A percentile compares a stretch with the other conserved stretches of the same genome.
phyloP scores from a whole-genome alignment of 2,329 filamentous ascomycete species.

The Fusarium foetens region DNA sequence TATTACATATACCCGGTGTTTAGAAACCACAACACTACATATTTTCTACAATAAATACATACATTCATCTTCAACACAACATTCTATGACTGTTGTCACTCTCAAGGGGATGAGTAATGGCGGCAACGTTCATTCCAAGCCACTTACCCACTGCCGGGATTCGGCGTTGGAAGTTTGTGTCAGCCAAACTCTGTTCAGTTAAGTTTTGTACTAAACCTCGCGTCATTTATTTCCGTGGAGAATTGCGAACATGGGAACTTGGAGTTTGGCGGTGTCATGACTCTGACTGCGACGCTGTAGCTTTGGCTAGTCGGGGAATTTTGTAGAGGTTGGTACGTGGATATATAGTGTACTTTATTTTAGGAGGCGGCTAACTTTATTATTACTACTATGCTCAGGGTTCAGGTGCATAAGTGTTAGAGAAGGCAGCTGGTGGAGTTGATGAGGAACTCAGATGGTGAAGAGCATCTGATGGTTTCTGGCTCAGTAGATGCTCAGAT shows the following conservation, averaged over 20 bases:
- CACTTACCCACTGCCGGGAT: constrained; percentile 1
- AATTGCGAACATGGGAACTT: background rate
- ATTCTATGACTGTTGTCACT: fast-evolving
- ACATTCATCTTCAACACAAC: fast-evolving
- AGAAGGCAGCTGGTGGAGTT: background rate
- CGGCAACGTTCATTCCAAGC: background rate
- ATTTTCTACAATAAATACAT: fast-evolving
- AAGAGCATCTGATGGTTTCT: background rate
- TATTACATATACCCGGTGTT: constrained; percentile 32
- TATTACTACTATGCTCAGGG: fast-evolving
- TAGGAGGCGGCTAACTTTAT: background rate
- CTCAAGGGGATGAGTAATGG: fast-evolving
- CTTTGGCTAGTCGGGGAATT: background rate
- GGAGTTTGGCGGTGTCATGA: background rate
- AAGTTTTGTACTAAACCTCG: fast-evolving
- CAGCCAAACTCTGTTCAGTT: background rate
- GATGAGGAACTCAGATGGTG: too few species aligned
- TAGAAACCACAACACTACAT: background rate
- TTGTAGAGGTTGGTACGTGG: fast-evolving
- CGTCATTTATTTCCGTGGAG: background rate
- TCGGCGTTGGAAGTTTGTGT: background rate
- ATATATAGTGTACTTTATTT: background rate
- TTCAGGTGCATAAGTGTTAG: fast-evolving
- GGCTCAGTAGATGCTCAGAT: background rate
- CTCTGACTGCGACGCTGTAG: background rate